These are phyloP conservation scores for Apiospora marii DNA, from an alignment of 2,329 filamentous ascomycete genomes.

Conservation along the genomic window DNA sequence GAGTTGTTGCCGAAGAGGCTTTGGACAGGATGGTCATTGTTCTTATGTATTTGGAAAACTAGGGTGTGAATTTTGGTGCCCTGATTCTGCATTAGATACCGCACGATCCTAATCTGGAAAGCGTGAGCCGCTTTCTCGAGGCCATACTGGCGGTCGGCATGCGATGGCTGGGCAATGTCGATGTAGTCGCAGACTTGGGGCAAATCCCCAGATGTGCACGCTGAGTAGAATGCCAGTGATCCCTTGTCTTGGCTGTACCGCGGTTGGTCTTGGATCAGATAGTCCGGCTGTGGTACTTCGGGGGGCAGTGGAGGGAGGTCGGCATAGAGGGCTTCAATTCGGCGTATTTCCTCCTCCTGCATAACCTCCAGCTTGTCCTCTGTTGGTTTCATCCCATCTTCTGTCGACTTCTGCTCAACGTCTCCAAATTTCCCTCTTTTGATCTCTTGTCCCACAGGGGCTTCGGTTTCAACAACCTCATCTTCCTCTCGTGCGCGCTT, in stretches of 20 bases:
- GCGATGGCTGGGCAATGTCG: not conserved
- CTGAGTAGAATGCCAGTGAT: not conserved
- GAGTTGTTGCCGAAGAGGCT: not conserved
- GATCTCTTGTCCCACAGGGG: not conserved
- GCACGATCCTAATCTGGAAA: slow-evolving; percentile 13
- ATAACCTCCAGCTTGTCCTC: slow-evolving; percentile 1
- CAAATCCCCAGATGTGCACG: slow-evolving; percentile 1
- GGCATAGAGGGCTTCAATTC: not conserved
- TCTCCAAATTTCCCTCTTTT: not conserved
- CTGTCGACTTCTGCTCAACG: too few species aligned
- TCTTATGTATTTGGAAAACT: not conserved
- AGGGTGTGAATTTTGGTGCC: not conserved
- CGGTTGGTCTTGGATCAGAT: not conserved
- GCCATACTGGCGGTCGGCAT: slow-evolving; percentile 21
- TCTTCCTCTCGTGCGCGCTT: not conserved
- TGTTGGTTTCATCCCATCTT: too few species aligned
- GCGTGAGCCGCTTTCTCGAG: slow-evolving; percentile 22
- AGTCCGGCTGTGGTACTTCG: not conserved
- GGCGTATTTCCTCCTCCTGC: not conserved
- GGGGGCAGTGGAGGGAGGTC: slow-evolving; percentile 3
- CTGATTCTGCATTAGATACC: slow-evolving; percentile 7
- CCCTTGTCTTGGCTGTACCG: not conserved
- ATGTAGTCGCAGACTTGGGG: not conserved
- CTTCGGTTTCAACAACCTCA: not conserved
- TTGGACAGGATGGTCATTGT: not conserved